Percentiles rank a stretch among this genome's conserved stretches.
Evolutionary conservation across 2,329 filamentous ascomycete species (phyloP).

Genomic region (Neonectria sp.): DNA sequence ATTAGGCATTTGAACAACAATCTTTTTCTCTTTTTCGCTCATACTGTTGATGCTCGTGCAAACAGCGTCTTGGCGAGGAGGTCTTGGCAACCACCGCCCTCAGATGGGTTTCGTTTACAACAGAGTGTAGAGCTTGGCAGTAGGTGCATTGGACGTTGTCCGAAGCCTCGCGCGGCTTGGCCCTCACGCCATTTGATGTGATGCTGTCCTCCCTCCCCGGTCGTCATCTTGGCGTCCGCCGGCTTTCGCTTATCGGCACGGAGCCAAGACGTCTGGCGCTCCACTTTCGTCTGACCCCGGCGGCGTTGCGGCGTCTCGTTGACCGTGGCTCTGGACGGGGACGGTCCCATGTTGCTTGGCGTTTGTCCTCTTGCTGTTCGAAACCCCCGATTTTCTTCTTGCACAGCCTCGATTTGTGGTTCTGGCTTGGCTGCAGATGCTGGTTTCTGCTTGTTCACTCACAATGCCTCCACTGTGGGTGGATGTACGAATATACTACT

Average conservation of each 20-base stretch:
- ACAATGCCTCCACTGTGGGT: neutral
- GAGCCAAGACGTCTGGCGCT: slow-evolving; percentile 38
- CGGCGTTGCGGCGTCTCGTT: neutral
- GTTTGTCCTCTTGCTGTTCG: neutral
- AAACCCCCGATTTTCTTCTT: neutral
- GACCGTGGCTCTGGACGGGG: neutral
- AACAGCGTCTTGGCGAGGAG: slow-evolving; percentile 12
- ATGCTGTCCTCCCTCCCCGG: neutral
- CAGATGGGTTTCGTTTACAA: neutral
- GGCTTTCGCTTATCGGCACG: slow-evolving; percentile 46
- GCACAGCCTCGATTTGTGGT: slow-evolving; percentile 2
- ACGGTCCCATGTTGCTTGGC: neutral
- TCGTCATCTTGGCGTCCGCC: slow-evolving; percentile 16
- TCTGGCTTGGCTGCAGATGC: neutral
- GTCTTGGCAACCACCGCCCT: slow-evolving; percentile 14
- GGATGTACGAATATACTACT: neutral
- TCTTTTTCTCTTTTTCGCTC: neutral
- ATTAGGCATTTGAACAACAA: slow-evolving; percentile 16
- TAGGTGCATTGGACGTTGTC: neutral
- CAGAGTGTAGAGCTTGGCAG: slow-evolving; percentile 2
- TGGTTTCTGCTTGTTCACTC: neutral
- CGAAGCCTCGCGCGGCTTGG: slow-evolving; percentile 1
- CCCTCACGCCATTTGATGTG: slow-evolving; percentile 2
- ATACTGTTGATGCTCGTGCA: neutral
- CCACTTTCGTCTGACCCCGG: slow-evolving; percentile 16